Conservation (phyloP, 371 early-diverging fungal genomes). For the Mortierella polycephala region DNA sequence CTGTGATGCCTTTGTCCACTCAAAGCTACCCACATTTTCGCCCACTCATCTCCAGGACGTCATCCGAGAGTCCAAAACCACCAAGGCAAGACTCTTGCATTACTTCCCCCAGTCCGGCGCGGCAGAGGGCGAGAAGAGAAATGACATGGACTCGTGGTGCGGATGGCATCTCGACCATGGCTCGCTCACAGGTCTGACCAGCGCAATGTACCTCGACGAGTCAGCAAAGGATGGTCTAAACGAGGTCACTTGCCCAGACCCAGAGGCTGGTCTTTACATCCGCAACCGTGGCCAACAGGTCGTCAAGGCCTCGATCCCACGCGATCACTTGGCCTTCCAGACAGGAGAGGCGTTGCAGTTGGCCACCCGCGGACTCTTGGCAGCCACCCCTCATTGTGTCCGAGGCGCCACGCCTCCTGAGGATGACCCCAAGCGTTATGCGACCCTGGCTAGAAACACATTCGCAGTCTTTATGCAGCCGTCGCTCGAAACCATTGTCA, state of each 20-base stretch:
- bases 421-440: conserved; percentile 41
- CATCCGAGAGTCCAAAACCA: conserved; percentile 56
- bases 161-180: conserved; percentile 74
- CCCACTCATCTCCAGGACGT: conserved; percentile 55
- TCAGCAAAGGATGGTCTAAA: conserved; percentile 12
- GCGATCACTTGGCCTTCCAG: conserved; percentile 71
- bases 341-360: conserved; percentile 72
- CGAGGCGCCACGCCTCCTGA: conserved; percentile 56
- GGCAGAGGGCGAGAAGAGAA: conserved; percentile 30
- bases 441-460: conserved; percentile 64
- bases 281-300: conserved; percentile 58
- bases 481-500: conserved; percentile 50
- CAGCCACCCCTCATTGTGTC: conserved; percentile 74
- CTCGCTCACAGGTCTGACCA: conserved; percentile 62
- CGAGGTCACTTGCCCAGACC: conserved; percentile 55
- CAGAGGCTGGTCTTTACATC: conserved; percentile 66
- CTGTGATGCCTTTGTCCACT: conserved; percentile 63
- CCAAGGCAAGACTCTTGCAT: conserved; percentile 70
- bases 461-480: conserved; percentile 75
- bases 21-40: conserved; percentile 43
- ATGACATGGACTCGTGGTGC: conserved; percentile 65
- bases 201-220: conserved; percentile 67
- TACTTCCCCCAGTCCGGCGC: conserved; percentile 63
- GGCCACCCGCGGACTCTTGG: conserved; percentile 58
- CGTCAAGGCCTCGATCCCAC: conserved; percentile 64